Percentiles rank a stretch among this genome's conserved stretches.
These are phyloP conservation scores for Barnettozyma sucrosica DNA, from an alignment of 805 yeast genomes.

Conservation along the genomic window DNA sequence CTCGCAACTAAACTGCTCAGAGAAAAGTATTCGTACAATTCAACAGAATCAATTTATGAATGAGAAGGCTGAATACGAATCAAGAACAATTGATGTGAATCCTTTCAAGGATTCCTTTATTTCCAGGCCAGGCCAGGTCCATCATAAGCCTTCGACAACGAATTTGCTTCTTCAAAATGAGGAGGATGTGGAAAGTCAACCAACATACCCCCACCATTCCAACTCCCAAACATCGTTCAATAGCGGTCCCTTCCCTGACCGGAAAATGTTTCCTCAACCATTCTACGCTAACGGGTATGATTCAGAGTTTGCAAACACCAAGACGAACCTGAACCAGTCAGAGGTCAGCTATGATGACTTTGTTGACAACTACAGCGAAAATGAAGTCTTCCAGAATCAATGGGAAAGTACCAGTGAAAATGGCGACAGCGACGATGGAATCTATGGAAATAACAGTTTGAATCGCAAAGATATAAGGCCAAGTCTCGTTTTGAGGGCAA, in stretches of 20 bases:
- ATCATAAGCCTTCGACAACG: not conserved
- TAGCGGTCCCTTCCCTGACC: not conserved
- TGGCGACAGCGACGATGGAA: not conserved
- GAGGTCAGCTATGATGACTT: not conserved
- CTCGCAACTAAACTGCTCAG: constrained; percentile 4
- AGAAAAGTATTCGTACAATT: not conserved
- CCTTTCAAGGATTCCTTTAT: constrained; percentile 8
- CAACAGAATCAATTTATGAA: not conserved
- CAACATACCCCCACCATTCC: not conserved
- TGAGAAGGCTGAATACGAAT: not conserved
- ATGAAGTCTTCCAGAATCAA: not conserved
- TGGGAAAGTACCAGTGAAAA: not conserved
- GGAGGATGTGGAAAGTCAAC: not conserved
- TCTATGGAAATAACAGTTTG: not conserved
- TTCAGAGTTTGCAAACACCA: constrained; percentile 1
- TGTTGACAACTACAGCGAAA: not conserved
- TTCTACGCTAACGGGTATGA: not conserved
- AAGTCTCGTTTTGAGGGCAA: constrained; percentile 18
- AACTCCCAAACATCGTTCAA: not conserved
- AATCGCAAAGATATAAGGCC: constrained; percentile 14
- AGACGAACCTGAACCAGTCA: not conserved
- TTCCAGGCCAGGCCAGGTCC: constrained; percentile 5
- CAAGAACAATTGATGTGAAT: not conserved
- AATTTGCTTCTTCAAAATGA: not conserved
- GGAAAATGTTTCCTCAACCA: not conserved